Conservation (phyloP, 805 yeast genomes). For the Naumovozyma baii region DNA sequence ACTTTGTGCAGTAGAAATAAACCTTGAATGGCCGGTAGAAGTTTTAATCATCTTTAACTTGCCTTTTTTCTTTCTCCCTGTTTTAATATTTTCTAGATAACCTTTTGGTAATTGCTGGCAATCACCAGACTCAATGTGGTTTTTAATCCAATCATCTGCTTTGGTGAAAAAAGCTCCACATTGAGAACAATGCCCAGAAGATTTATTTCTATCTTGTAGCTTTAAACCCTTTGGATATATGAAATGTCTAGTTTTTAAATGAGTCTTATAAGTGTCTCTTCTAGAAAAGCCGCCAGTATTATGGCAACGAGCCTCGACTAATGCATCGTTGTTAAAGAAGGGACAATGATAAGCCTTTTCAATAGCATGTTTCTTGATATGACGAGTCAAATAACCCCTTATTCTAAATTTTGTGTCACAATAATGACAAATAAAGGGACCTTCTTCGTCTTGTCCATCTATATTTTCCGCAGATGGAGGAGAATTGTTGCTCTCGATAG, state of each 20-base stretch:
- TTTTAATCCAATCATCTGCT: slow-evolving; percentile 67
- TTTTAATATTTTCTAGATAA: slow-evolving; percentile 16
- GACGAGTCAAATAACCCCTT: slow-evolving; percentile 85
- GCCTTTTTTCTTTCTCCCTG: slow-evolving; percentile 19
- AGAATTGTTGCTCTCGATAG: slow-evolving; percentile 18
- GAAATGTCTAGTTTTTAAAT: slow-evolving; percentile 80
- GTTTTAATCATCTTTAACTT: slow-evolving; percentile 23
- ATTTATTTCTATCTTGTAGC: slow-evolving; percentile 53
- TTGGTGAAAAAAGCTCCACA: slow-evolving; percentile 62
- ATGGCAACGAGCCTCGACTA: slow-evolving; percentile 27
- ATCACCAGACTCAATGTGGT: slow-evolving; percentile 68
- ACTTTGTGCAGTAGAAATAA: slow-evolving; percentile 28
- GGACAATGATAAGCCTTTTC: slow-evolving; percentile 66
- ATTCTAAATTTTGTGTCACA: slow-evolving; percentile 75
- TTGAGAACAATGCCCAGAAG: slow-evolving; percentile 69
- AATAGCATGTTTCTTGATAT: slow-evolving; percentile 78
- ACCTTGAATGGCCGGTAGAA: slow-evolving; percentile 27
- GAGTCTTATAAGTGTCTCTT: slow-evolving; percentile 88
- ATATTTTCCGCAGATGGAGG: slow-evolving; percentile 5
- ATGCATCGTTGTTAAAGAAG: slow-evolving; percentile 24
- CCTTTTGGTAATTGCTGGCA: slow-evolving; percentile 44
- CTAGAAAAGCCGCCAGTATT: slow-evolving; percentile 74
- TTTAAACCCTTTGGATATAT: slow-evolving; percentile 77
- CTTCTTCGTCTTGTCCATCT: slow-evolving; percentile 5
- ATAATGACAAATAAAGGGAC: slow-evolving; percentile 49